Base-by-base conservation (phyloP, 805 yeast species). In the Ogataea paraovalis region DNA sequence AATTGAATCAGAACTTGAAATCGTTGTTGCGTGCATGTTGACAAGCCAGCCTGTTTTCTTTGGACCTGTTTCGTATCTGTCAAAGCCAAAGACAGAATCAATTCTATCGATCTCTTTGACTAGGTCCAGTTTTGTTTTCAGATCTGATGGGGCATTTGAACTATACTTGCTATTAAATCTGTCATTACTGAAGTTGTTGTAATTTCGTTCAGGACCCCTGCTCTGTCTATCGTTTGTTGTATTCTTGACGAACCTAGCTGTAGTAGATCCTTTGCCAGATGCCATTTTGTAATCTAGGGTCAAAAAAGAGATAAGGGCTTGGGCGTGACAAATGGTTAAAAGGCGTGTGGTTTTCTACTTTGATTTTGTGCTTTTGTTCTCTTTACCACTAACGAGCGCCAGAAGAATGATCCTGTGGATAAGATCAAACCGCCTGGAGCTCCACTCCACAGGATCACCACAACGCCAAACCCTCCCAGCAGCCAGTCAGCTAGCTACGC, bases 21-120 rank as follows among this genome's bases (percentile, higher is more conserved):
- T 64, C 1, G 86, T 73, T 1, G 96, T 87, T 2, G 96, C 80
- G 69, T 92, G 99, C 94, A 94, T 89, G 61, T 94, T 95, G 38
- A 85, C 78, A 46, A 94, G 71, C 99, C 99, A 94, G 39, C 99
- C 99, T 16, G 78, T 78, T 47, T 77, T 75, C 41, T 74, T 64
- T 32, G 95, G 79, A 27, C 96, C 88, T 52, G 82, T 68, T 43
- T 84, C 87, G 52, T 74, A 82, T 43, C 94, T 73, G 39, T 84
- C 87, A 62, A 94, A 94, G 12, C 98, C 99, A 94, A 95, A 89
- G 48, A 78, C 66, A 1, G 82, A 64, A 60, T 92, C 99, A 9
- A 91, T 70, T 25, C 75, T 73, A 59, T 90, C 96, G 8, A 80
- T 72, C 50, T 78, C 76, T 56, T 71, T 74, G 10, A 78, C 80